phyloP scores from a whole-genome alignment of 768 basidiomycete genomes.

The Roridomyces roridus region DNA sequence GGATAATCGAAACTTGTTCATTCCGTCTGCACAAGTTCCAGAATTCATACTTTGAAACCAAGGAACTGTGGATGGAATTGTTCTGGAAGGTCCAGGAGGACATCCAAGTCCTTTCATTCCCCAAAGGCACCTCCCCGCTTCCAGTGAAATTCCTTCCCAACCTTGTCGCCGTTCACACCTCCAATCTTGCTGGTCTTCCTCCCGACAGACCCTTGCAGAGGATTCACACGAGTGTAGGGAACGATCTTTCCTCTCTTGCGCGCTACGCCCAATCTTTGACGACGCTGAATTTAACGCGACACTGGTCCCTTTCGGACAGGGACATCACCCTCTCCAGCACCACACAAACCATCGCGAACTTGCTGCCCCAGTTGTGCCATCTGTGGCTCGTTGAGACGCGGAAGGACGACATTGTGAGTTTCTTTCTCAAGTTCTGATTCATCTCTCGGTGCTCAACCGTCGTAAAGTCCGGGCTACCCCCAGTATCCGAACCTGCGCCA shows the following conservation, averaged over 20 bases:
- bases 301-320: background rate
- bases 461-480: too few species aligned
- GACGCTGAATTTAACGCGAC: slow-evolving; percentile 1
- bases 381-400: background rate
- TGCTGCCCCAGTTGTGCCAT: background rate
- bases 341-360: background rate
- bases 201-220: slow-evolving; percentile 2
- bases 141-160: background rate
- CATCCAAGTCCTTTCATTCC: slow-evolving; percentile 4
- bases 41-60: background rate
- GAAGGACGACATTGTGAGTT: background rate
- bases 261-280: slow-evolving; percentile 1
- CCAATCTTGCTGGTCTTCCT: background rate
- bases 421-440: too few species aligned
- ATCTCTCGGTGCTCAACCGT: too few species aligned
- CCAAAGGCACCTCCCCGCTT: background rate
- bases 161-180: background rate
- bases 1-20: slow-evolving; percentile 1
- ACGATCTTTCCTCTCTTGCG: background rate
- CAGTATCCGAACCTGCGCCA: background rate
- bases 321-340: background rate
- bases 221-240: background rate
- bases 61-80: background rate
- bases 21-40: slow-evolving; percentile 11
- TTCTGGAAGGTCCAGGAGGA: slow-evolving; percentile 3